A percentile compares a stretch with the other conserved stretches of the same genome.
Evolutionary conservation across 768 basidiomycete genomes (phyloP).

Genomic region (Agaricus sinodeliciosus): DNA sequence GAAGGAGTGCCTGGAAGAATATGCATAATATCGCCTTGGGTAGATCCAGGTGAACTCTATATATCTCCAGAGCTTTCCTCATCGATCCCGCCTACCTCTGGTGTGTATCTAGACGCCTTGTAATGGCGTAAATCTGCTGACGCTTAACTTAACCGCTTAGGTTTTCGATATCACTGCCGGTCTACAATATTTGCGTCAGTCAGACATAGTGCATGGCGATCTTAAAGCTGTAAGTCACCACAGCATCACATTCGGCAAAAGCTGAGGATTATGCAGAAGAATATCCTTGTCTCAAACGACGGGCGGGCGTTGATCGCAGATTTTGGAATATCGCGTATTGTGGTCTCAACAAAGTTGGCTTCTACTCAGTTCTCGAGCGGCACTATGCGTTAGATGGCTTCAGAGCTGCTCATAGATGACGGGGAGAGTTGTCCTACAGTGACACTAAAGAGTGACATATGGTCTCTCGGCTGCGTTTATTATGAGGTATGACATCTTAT

Average conservation of each 20-base stretch:
- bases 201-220: not conserved
- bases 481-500: not conserved
- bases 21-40: conserved; percentile 18
- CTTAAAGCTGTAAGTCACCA: not conserved
- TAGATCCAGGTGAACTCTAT: conserved; percentile 15
- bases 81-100: conserved; percentile 11
- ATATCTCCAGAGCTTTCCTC: conserved; percentile 11
- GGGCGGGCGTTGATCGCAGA: not conserved
- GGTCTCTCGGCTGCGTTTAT: not conserved
- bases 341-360: not conserved
- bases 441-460: not conserved
- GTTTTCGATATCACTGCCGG: not conserved
- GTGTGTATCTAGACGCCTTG: conserved; percentile 4
- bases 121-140: too few relatives aligned
- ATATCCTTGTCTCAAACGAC: not conserved
- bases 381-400: not conserved
- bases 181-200: not conserved
- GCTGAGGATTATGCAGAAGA: not conserved
- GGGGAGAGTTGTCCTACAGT: not conserved
- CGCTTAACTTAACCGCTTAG: not conserved
- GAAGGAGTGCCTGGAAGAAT: not conserved
- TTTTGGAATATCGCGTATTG: not conserved
- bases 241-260: not conserved
- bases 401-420: not conserved
- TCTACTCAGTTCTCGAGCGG: not conserved